phyloP scores from a whole-genome alignment of 108 stramenopile genomes.

The Fistulifera pelliculosa region DNA sequence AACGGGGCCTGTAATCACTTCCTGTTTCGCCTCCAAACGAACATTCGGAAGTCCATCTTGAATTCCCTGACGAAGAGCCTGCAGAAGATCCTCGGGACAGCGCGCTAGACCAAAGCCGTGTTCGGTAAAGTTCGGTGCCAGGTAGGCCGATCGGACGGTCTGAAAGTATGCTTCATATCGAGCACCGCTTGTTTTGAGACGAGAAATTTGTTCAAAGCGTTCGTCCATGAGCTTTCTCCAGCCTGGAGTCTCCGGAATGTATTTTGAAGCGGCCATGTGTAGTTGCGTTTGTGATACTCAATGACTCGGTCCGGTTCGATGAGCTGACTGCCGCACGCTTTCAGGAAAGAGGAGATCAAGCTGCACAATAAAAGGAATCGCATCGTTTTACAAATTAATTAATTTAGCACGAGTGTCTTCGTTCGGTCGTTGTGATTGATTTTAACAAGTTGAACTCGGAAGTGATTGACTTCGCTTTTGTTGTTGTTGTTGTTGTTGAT shows the following conservation, averaged over 20 bases:
- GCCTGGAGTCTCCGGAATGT: constrained; percentile 45
- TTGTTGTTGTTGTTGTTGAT: no score
- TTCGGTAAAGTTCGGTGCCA: constrained; percentile 54
- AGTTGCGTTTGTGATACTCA: constrained; percentile 40
- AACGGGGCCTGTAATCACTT: constrained; percentile 29
- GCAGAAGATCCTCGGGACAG: constrained; percentile 48
- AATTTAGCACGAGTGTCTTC: no score
- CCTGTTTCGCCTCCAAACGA: constrained; percentile 19
- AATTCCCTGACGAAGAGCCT: constrained; percentile 34
- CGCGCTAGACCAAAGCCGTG: constrained; percentile 60
- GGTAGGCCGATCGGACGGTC: constrained; percentile 27
- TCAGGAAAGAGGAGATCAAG: no score
- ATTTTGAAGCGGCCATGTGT: constrained; percentile 58
- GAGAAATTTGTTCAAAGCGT: constrained; percentile 45
- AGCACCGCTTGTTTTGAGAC: neutral
- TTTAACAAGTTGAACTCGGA: no score
- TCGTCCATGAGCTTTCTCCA: constrained; percentile 46
- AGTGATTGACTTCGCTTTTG: no score
- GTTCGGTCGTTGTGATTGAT: no score
- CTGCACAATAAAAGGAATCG: no score
- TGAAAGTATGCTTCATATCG: constrained; percentile 59
- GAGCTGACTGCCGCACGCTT: neutral
- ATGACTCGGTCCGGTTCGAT: constrained; percentile 36
- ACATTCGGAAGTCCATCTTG: constrained; percentile 18
- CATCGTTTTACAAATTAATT: no score